Evolutionary conservation across 768 basidiomycete genomes (phyloP), one percentile per base, ranked within the genome.

Genomic region (Lentinula sp.): DNA sequence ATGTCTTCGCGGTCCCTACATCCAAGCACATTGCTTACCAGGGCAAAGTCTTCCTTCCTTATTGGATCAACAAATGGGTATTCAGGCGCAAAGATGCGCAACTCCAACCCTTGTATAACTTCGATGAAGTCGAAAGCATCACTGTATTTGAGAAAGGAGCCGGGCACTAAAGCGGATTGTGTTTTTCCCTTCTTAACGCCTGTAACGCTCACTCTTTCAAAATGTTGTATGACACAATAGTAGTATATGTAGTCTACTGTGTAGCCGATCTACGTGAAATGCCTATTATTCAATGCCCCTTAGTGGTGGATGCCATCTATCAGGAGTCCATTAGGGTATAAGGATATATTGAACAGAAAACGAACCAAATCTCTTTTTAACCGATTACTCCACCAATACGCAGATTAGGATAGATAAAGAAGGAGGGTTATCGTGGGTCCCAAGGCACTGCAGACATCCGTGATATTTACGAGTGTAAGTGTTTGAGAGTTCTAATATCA

Each of bases 1-100:
- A 81, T 55, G 77, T 82, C 36, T 81, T 82, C 49, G 79, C 80
- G 10, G 81, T 85, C 2, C 81, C 83, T 6, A 81, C 77, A 0
- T 65, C 70, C 20, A 74, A 68, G 51, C 81, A 83, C 63, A 71
- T 71, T 0, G 63, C 68, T 1, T 85, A 84, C 63, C 81, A 84
- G 62, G 42, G 74, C 32, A 72, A 66, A 48, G 71, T 68, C 13
- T 78, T 75, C 73, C 66, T 84, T n/a, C 81, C 82, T 0, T 83
- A 80, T 68, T 85, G 75, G 70, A 70, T 84, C 64, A 77, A 75
- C 55, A 77, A 79, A 35, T 81, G 76, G 64, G 64, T 83, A 4
- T 66, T 84, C 41, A 73, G 74, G 67, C 70, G 71, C 49, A 76
- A 72, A 61, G 61, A 71, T 23, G 73, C 74, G 0, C 63, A 68